Evolutionary conservation across 2,329 filamentous ascomycete genomes (phyloP).

Genomic region (Stylonectria norvegica): DNA sequence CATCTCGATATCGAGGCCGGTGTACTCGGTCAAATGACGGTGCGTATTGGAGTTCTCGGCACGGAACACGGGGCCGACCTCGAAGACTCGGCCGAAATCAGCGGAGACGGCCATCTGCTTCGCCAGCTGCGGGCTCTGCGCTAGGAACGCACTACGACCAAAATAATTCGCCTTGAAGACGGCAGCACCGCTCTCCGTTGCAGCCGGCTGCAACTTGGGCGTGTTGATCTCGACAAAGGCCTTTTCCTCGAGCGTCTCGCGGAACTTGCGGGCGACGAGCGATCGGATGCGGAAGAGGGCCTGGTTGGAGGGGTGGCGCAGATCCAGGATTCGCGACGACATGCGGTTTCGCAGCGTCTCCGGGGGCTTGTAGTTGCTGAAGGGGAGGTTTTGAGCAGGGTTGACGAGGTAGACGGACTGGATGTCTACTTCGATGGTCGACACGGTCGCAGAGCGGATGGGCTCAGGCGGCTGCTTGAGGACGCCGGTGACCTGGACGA

Average conservation of each 20-base stretch:
- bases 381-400: conserved; percentile 45
- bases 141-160: conserved; percentile 78
- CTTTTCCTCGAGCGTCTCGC: conserved; percentile 66
- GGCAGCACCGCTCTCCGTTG: conserved; percentile 85
- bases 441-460: conserved; percentile 71
- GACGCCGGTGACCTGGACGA: conserved; percentile 72
- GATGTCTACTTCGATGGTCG: conserved; percentile 73
- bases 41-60: conserved; percentile 96
- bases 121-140: conserved; percentile 85
- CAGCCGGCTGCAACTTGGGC: conserved; percentile 84
- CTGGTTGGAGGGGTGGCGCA: conserved; percentile 82
- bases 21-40: conserved; percentile 91
- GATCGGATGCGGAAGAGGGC: conserved; percentile 85
- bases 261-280: conserved; percentile 75
- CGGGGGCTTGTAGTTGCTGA: conserved; percentile 59
- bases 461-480: conserved; percentile 71
- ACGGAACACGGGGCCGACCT: conserved; percentile 70
- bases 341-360: conserved; percentile 67
- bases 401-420: conserved; percentile 50
- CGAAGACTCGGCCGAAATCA: conserved; percentile 85
- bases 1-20: conserved; percentile 91
- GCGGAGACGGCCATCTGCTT: conserved; percentile 92
- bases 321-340: conserved; percentile 75
- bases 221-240: conserved; percentile 93
- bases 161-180: conserved; percentile 95